These are phyloP conservation scores for Coemansia sp. DNA, from an alignment of 192 early-diverging fungal species.

Conservation along the genomic window DNA sequence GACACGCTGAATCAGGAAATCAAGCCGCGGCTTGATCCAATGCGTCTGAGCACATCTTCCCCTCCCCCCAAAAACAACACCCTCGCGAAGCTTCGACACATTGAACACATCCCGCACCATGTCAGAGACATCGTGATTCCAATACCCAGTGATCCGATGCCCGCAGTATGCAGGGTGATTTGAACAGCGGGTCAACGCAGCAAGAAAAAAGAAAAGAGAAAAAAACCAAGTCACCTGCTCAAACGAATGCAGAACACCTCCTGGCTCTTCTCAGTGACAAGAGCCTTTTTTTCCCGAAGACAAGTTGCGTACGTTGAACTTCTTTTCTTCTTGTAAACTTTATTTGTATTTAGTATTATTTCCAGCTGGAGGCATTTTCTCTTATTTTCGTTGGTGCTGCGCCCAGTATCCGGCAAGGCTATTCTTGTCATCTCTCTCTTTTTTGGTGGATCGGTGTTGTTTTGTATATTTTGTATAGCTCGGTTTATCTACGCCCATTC, in stretches of 20 bases:
- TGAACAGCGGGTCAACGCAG: not conserved
- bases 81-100: too few relatives aligned
- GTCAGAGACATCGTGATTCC: not conserved
- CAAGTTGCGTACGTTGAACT: not conserved
- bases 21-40: too few relatives aligned
- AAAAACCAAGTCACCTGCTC: not conserved
- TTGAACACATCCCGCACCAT: too few relatives aligned
- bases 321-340: not conserved
- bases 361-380: not conserved
- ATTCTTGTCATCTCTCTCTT: not conserved
- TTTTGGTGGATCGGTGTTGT: not conserved
- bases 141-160: not conserved
- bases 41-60: too few relatives aligned
- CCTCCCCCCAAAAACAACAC: too few relatives aligned
- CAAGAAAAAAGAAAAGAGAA: too few relatives aligned
- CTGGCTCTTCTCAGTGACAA: not conserved
- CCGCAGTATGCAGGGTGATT: constrained; percentile 1
- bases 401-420: not conserved
- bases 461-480: not conserved
- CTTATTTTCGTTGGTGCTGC: not conserved
- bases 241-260: not conserved
- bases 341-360: not conserved
- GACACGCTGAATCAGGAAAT: too few relatives aligned
- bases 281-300: too few relatives aligned
- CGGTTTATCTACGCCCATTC: too few relatives aligned